phyloP scores from a whole-genome alignment of 2,329 filamentous ascomycete genomes.

The Aspergillus tanneri region DNA sequence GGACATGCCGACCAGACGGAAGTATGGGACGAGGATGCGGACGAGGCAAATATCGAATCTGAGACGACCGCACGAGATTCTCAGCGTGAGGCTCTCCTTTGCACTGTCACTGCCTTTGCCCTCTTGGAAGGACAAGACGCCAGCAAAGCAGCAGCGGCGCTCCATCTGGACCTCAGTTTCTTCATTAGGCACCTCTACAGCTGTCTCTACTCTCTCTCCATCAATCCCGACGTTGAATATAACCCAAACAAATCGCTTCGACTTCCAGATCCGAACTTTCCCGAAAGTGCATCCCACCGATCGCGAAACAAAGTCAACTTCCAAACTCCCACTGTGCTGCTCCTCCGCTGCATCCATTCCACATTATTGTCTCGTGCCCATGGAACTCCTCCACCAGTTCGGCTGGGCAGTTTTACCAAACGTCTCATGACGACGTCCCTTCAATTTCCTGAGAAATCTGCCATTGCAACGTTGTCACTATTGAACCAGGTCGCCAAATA shows the following conservation, averaged over 20 bases:
- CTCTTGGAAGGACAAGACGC: constrained; percentile 92
- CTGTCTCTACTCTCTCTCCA: constrained; percentile 72
- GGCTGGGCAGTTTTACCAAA: constrained; percentile 90
- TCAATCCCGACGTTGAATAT: constrained; percentile 84
- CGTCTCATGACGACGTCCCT: constrained; percentile 79
- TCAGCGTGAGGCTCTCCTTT: constrained; percentile 84
- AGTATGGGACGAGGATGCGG: constrained; percentile 50
- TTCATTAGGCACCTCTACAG: constrained; percentile 94
- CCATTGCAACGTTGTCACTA: constrained; percentile 74
- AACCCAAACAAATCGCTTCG: constrained; percentile 69
- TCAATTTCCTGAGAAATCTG: constrained; percentile 87
- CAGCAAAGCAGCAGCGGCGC: constrained; percentile 73
- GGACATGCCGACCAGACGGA: constrained; percentile 62
- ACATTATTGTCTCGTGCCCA: constrained; percentile 75
- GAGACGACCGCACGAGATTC: constrained; percentile 64
- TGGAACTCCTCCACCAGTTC: constrained; percentile 73
- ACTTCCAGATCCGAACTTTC: constrained; percentile 63
- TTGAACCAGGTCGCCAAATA: constrained; percentile 75
- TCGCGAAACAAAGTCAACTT: constrained; percentile 78
- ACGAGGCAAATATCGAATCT: constrained; percentile 28
- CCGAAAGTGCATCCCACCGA: constrained; percentile 41
- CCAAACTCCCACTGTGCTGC: constrained; percentile 87
- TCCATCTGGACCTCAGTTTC: constrained; percentile 89
- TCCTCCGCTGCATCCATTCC: constrained; percentile 80
- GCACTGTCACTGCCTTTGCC: constrained; percentile 95